These are phyloP conservation scores for Raddia distichophylla DNA, from an alignment of 176 grass and related monocot species.

Conservation along the genomic window DNA sequence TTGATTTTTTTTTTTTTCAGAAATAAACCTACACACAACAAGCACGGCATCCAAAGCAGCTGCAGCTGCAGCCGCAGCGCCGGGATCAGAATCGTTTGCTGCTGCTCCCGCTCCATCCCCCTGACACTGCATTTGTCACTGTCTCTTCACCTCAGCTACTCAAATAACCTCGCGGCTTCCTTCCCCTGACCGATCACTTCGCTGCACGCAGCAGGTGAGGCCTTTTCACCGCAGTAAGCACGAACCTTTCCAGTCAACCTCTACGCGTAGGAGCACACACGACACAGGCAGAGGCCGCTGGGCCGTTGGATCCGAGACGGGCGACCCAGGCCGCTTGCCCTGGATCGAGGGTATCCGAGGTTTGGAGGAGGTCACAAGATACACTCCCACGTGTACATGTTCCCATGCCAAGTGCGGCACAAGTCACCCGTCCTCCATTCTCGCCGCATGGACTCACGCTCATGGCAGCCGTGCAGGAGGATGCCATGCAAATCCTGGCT, in stretches of 20 bases:
- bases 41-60: slow-evolving; percentile 46
- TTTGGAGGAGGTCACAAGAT: neutral
- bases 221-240: neutral
- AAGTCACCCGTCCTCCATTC: neutral
- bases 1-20: no score
- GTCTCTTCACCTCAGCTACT: neutral
- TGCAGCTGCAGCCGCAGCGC: slow-evolving; percentile 21
- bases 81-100: slow-evolving; percentile 16
- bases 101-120: neutral
- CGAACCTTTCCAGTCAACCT: neutral
- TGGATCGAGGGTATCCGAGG: slow-evolving; percentile 7
- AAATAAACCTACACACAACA: neutral
- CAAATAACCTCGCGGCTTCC: neutral
- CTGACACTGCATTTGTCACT: slow-evolving; percentile 19
- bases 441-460: neutral
- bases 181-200: slow-evolving; percentile 9
- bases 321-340: neutral
- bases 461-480: no score
- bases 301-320: neutral
- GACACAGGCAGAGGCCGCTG: neutral
- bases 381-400: neutral
- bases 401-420: neutral
- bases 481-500: slow-evolving; percentile 11
- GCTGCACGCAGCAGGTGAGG: no score
- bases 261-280: neutral